Conservation (phyloP, 768 basidiomycete genomes). For the Leccinum subtestaceum region DNA sequence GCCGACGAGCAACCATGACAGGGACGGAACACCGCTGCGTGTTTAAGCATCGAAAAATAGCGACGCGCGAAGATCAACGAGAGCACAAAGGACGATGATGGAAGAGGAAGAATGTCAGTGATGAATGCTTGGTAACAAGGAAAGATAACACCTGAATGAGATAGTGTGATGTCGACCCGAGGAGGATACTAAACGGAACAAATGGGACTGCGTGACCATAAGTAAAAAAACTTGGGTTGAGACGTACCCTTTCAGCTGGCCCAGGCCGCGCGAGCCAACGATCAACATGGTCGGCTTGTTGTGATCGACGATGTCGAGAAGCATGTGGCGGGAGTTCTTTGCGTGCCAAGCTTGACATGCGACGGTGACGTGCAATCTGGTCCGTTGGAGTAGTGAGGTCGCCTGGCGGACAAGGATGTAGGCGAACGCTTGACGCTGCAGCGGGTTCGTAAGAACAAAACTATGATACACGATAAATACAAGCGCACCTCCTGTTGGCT, state of each 20-base stretch:
- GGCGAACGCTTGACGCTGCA: slow-evolving; percentile 81
- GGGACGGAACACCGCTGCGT: slow-evolving; percentile 87
- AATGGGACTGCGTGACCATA: background rate
- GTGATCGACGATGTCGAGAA: slow-evolving; percentile 88
- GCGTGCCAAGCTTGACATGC: slow-evolving; percentile 96
- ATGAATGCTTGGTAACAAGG: background rate
- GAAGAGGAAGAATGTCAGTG: background rate
- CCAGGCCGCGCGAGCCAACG: slow-evolving; percentile 89
- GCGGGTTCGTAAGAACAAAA: slow-evolving; percentile 10
- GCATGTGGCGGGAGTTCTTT: slow-evolving; percentile 90
- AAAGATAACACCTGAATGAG: slow-evolving; percentile 63
- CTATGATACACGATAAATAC: background rate
- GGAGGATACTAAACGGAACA: slow-evolving; percentile 60
- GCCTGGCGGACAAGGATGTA: slow-evolving; percentile 89
- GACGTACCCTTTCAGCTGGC: slow-evolving; percentile 81
- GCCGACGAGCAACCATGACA: slow-evolving; percentile 92
- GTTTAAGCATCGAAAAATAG: background rate
- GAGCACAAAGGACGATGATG: background rate
- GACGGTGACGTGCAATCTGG: slow-evolving; percentile 80
- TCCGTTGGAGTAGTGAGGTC: slow-evolving; percentile 86
- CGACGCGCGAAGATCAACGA: background rate
- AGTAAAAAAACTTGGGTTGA: background rate
- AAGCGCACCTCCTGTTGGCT: slow-evolving; percentile 84
- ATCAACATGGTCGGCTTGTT: slow-evolving; percentile 89
- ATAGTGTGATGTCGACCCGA: slow-evolving; percentile 95